A percentile compares a stretch with the other conserved stretches of the same genome.
phyloP scores from a whole-genome alignment of 345 rosid species.

The Salix arbutifolia region DNA sequence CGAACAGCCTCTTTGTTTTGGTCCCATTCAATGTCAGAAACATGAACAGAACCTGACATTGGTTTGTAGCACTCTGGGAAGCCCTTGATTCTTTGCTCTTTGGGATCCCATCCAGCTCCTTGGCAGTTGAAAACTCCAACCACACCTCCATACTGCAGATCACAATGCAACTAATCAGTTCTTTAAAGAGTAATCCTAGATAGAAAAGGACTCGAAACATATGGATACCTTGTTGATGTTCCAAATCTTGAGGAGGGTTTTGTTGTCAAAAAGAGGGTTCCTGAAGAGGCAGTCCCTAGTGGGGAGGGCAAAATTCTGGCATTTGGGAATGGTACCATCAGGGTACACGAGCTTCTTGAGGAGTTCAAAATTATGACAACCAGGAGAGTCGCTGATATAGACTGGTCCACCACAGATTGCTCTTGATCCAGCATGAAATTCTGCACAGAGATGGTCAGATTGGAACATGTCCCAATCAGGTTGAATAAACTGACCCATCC shows the following conservation, averaged over 20 bases:
- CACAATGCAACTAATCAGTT: background rate
- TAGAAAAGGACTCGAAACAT: background rate
- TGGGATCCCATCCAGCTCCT: slow-evolving; percentile 85
- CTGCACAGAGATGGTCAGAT: slow-evolving; percentile 79
- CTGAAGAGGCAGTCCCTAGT: slow-evolving; percentile 82
- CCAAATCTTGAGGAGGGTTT: slow-evolving; percentile 78
- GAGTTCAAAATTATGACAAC: slow-evolving; percentile 68
- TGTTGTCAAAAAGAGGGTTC: slow-evolving; percentile 69
- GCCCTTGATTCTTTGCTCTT: slow-evolving; percentile 52
- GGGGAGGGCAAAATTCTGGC: slow-evolving; percentile 72
- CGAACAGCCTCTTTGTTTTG: slow-evolving; percentile 38
- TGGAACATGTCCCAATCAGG: slow-evolving; percentile 99
- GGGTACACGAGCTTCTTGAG: slow-evolving; percentile 61
- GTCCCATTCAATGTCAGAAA: slow-evolving; percentile 77
- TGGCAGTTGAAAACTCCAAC: slow-evolving; percentile 91
- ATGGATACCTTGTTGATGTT: slow-evolving; percentile 69
- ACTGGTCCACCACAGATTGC: slow-evolving; percentile 90
- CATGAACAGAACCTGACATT: slow-evolving; percentile 46
- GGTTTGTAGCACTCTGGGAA: slow-evolving; percentile 64
- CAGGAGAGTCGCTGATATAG: slow-evolving; percentile 72
- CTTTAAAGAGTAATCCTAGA: too few species aligned
- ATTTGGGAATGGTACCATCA: slow-evolving; percentile 81
- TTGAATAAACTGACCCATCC: slow-evolving; percentile 88
- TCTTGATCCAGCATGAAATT: slow-evolving; percentile 80
- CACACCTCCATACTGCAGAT: slow-evolving; percentile 69